These are phyloP conservation scores for Hypoxylon sp. DNA, from an alignment of 2,329 filamentous ascomycete genomes.

Conservation along the genomic window DNA sequence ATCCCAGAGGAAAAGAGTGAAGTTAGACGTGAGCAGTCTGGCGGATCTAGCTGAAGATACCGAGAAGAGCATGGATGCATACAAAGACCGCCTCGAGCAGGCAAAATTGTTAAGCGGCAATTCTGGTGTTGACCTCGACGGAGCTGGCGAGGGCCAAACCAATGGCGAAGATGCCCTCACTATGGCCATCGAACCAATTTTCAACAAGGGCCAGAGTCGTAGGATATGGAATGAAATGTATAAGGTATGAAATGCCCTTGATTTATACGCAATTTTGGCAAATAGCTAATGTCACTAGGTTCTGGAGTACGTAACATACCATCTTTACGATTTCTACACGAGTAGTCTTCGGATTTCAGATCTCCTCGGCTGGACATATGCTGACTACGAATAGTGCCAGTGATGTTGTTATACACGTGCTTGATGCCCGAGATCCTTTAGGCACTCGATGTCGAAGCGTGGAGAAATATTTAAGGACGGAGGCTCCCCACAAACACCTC, in stretches of 20 bases:
- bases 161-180: slow-evolving; percentile 63
- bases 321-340: neutral
- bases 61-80: slow-evolving; percentile 83
- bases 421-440: slow-evolving; percentile 89
- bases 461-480: slow-evolving; percentile 92
- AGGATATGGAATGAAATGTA: slow-evolving; percentile 93
- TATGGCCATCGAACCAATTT: slow-evolving; percentile 85
- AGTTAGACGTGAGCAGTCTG: slow-evolving; percentile 85
- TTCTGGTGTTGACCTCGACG: slow-evolving; percentile 67
- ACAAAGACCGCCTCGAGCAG: slow-evolving; percentile 84
- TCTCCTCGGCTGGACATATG: neutral
- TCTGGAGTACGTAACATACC: slow-evolving; percentile 50
- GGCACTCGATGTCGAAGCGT: slow-evolving; percentile 91
- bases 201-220: slow-evolving; percentile 92
- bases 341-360: neutral
- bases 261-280: neutral
- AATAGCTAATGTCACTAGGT: slow-evolving; percentile 52
- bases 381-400: slow-evolving; percentile 82
- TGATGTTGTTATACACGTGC: slow-evolving; percentile 94
- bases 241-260: neutral
- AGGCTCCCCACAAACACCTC: slow-evolving; percentile 96
- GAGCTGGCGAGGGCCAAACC: slow-evolving; percentile 52
- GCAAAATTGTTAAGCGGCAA: slow-evolving; percentile 80
- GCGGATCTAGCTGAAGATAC: slow-evolving; percentile 85
- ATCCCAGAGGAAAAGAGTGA: slow-evolving; percentile 91